Base-by-base conservation (phyloP, 2,329 filamentous ascomycete genomes). In the Botrytis hyacinthi region DNA sequence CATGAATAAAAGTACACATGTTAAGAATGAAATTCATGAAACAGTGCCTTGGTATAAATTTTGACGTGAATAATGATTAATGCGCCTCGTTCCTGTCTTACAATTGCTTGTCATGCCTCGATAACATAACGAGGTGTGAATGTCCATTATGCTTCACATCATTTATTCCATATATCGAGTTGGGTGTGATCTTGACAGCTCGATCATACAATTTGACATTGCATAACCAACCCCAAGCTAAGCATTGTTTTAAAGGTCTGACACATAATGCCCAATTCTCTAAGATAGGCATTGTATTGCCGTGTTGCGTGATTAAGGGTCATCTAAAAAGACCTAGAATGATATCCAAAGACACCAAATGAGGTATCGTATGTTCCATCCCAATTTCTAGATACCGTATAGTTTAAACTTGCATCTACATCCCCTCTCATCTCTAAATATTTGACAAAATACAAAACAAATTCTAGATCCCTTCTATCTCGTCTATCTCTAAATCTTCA, bases 1-100 rank as follows among this genome's bases (percentile, higher is more conserved):
- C 18, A 69, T 69, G n/a, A 69, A 69, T 69, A 69, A 7, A 69
- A 69, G 66, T 32, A 57, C n/a, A 59, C 9, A 26, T 44, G 9
- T 14, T 59, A 40, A 57, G 16, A 40, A 32, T 26, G 7, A 5
- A 42, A n/a, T 57, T 29, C 37, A 26, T n/a, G 4, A 29, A 7
- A 57, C n/a, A 32, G 22, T 57, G 12, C 20, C 12, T 44, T 44
- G 5, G 32, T 14, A 5, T 32, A 32, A 57, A 26, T 9, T 18
- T 57, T n/a, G 18, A 32, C 14, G 26, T 68, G 48, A 42, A 57
- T 1, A 32, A 26, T 44, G 5, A 42, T 57, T 42, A 7, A 2
- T 16, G 4, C 5, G 18, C 37, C 1, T 42, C 10, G 6, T 35
- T 9, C 18, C 9, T 12, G 5, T 44, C n/a, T 12, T 29, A 5